Conservation (phyloP, 2,329 filamentous ascomycete genomes). For the Talaromyces atroroseus region DNA sequence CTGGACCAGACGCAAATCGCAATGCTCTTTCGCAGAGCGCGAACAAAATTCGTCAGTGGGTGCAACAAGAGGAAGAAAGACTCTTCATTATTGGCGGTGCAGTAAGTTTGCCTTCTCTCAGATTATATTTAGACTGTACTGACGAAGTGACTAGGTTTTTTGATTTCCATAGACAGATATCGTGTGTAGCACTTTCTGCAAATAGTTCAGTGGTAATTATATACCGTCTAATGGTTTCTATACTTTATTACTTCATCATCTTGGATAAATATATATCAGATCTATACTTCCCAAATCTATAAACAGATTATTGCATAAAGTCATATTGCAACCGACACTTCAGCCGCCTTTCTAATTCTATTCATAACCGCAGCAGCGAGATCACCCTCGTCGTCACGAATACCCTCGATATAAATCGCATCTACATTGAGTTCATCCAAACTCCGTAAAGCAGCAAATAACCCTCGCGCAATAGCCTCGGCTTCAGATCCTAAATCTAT, state of each 20-base stretch:
- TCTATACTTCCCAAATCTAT: background rate
- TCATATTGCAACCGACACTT: slow-evolving; percentile 45
- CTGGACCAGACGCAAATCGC: slow-evolving; percentile 61
- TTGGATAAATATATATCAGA: background rate
- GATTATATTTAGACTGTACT: background rate
- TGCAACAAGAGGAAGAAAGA: slow-evolving; percentile 83
- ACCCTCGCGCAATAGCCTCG: slow-evolving; percentile 70
- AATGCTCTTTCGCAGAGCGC: slow-evolving; percentile 74
- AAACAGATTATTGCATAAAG: background rate
- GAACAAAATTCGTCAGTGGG: slow-evolving; percentile 87
- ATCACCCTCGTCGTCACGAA: slow-evolving; percentile 64
- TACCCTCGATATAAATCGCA: slow-evolving; percentile 85
- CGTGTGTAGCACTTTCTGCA: background rate
- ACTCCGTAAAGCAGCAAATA: slow-evolving; percentile 82
- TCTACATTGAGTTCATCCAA: slow-evolving; percentile 75
- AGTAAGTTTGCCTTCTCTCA: slow-evolving; percentile 43
- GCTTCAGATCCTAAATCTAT: slow-evolving; percentile 67
- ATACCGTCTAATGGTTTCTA: background rate
- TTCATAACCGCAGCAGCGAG: slow-evolving; percentile 87
- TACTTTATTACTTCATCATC: background rate
- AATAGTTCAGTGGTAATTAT: background rate
- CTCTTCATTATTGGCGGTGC: slow-evolving; percentile 98
- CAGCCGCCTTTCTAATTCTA: slow-evolving; percentile 69
- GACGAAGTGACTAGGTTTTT: slow-evolving; percentile 5
- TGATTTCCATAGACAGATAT: background rate